Evolutionary conservation across 139 green algal genomes (phyloP), one percentile per base, ranked within the genome.

Genomic region (Chlamydomonas sp.): DNA sequence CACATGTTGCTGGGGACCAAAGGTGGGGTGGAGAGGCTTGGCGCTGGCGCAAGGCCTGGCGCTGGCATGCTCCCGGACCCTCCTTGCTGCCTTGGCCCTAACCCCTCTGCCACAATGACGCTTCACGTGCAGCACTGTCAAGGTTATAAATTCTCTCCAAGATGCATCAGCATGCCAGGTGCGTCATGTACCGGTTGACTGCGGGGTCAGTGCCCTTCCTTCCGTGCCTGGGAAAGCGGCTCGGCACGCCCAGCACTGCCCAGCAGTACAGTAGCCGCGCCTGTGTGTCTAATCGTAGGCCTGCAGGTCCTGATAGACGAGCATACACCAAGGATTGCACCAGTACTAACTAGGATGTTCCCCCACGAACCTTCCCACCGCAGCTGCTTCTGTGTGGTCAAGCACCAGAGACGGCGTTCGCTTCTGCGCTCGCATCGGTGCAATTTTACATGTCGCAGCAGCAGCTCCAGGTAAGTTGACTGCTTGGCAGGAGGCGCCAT

Each of bases 361-460:
- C 9, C 17, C 68, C n/a, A 14, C 18, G 6, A 60, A 67, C 58
- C 15, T 67, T 57, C 14, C 58, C 20, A 12, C 64, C 89, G 82
- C 88, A 94, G 90, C 80, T 96, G 61, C 31, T 75, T 10, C 80
- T 97, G 60, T 94, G 80, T 16, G 94, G 94, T 0, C 94, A 97
- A 83, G 88, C 91, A 10, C 94, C 94, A 1, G 88, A 93, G 17
- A 91, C 89, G 12, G 90, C 93, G 1, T 67, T 97, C 57, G 84
- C 85, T 5, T 91, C 69, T 0, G 94, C 94, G 0, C 67, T 95
- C 4, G 71, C 79, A 1, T 88, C 90, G 14, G 91, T 97, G 31
- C 89, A 96, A 20, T 97, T 96, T 80, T 94, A 92, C 61, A 49
- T 90, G 17, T 73, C 92, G 59, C 93, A 95, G 85, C 86, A 90